Evolutionary conservation across 352 stramenopile genomes (phyloP), one percentile per base, ranked within the genome.

Genomic region (Pythium utonaiense): DNA sequence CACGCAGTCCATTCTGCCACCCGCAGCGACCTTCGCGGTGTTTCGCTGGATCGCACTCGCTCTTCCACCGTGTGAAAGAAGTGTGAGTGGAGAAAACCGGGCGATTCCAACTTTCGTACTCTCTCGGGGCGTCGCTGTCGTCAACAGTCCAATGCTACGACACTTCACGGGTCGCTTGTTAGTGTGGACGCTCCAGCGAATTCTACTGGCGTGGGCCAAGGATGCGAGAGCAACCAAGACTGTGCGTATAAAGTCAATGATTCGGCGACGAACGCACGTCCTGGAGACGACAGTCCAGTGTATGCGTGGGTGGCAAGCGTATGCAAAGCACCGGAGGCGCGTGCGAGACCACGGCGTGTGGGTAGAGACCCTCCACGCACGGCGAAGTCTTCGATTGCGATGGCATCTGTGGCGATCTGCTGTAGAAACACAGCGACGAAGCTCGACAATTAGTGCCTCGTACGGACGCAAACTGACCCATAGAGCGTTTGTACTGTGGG

Each of bases 31-130:
- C 8, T 57, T 73, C 44, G 69, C 75, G 0, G 17, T 88, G 13
- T 86, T 88, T 51, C 74, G 62, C 22, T 90, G 80, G 78, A 57
- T 88, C 28, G 50, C 49, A 4, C 9, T 60, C 5, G 67, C 60
- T 33, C 64, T 90, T 0, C 77, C 76, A 3, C 66, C 68, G 25
- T 55, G 64, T 17, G 25, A 72, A 7, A 13, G 52, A 38, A 69
- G 76, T 8, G 0, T 10, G 12, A 25, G 49, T 4, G 67, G 54
- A 1, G 45, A 67, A 6, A 76, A 53, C 27, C 59, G 62, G n/a
- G 61, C 64, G 0, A 57, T 86, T 6, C 69, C 70, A 7, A 60
- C 67, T 5, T 74, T 64, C 9, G 62, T 83, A 14, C 49, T 77
- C 9, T 60, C 60, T 2, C 54, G 78, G 22, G 50, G 49, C 1